Base-by-base conservation (phyloP, 225 moss, liverwort and hornwort genomes). In the Marchantia paleacea region DNA sequence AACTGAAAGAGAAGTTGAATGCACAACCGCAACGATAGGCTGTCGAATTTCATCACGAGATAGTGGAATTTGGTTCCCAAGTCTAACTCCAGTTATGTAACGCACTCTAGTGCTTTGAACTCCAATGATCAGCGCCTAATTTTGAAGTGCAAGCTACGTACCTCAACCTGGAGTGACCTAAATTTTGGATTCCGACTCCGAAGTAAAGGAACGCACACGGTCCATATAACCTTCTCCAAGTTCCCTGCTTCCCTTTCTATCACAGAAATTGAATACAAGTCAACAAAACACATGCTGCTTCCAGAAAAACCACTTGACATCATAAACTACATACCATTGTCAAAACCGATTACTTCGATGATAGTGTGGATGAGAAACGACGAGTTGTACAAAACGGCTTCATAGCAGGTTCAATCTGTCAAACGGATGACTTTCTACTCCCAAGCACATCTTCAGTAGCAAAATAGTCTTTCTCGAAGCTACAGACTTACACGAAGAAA, bases 221-320 rank as follows among this genome's bases (percentile, higher is more conserved):
- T 87, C 87, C 87, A 87, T 7, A 85, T 79, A 55, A 82, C 87
- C 61, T 64, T 82, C 63, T 75, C 73, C 52, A 87, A 78, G 78
- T 84, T 78, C 54, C 74, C 82, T 16, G 66, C 78, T 64, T 73
- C 84, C 49, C 58, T 82, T 26, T 78, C 87, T 87, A 84, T 18
- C 18, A 51, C 76, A 62, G 28, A 54, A 14, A 74, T 26, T 4
- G 29, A 74, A 54, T 28, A 28, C 22, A 76, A 71, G 8, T 16
- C 8, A 71, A 50, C 18, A 76, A 10, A 31, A 70, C 51, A 29
- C 26, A 15, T 55, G 55, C 28, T n/a, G 52, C 73, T 30, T 55
- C 54, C 15, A 29, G 28, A n/a, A 24, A 19, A 75, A 55, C 39
- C 31, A 31, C 19, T 31, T 60, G n/a, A 58, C 30, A 55, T 28